phyloP scores from a whole-genome alignment of 75 land plant genomes.

The Pinus albicaulis region DNA sequence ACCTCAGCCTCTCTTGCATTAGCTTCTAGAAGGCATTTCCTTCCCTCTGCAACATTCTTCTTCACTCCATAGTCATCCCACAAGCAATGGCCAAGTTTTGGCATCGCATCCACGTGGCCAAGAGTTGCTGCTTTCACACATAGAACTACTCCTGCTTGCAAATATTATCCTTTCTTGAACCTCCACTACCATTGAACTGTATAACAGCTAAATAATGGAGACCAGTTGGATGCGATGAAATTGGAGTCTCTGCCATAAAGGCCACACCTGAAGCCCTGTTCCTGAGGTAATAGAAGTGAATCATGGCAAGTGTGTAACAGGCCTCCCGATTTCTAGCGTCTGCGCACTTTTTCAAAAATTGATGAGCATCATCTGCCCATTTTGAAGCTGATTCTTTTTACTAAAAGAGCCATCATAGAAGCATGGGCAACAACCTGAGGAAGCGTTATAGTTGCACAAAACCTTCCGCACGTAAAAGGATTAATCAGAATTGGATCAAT shows the following conservation, averaged over 20 bases:
- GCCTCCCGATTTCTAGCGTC: conserved; percentile 70
- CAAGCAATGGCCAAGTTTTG: too few relatives aligned
- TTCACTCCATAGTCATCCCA: too few relatives aligned
- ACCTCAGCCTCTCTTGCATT: conserved; percentile 23
- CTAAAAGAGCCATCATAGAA: conserved; percentile 24
- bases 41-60: conserved; percentile 20
- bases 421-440: conserved; percentile 42
- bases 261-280: conserved; percentile 19
- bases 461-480: conserved; percentile 47
- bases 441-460: conserved; percentile 22
- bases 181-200: conserved; percentile 38
- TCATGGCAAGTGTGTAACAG: conserved; percentile 59
- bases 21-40: conserved; percentile 14
- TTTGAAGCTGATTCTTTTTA: conserved; percentile 53
- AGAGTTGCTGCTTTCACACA: too few relatives aligned
- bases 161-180: conserved; percentile 25
- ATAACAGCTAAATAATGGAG: conserved; percentile 1
- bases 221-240: conserved; percentile 18
- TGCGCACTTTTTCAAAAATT: conserved; percentile 55
- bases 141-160: too few relatives aligned
- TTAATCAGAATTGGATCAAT: too few relatives aligned
- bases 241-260: conserved; percentile 26
- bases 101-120: too few relatives aligned
- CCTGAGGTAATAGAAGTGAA: conserved; percentile 26
- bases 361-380: conserved; percentile 61